A percentile compares a stretch with the other conserved stretches of the same genome.
phyloP scores from a whole-genome alignment of 345 rosid species.

The Linum usitatissimum region DNA sequence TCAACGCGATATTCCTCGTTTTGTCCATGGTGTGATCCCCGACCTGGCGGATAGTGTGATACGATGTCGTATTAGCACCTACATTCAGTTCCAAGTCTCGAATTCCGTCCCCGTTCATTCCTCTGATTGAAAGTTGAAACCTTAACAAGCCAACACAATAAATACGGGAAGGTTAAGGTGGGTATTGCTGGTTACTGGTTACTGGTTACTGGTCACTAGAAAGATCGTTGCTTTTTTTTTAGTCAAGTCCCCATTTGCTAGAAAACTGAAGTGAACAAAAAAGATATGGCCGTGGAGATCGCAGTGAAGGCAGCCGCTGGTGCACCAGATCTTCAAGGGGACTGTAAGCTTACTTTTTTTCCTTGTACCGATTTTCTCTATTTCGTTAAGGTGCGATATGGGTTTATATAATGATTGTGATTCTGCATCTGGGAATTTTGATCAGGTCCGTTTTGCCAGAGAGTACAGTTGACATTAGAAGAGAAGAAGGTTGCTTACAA shows the following conservation, averaged over 20 bases:
- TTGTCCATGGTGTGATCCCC: no score
- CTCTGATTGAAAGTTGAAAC: no score
- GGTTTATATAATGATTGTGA: neutral
- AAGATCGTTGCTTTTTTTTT: neutral
- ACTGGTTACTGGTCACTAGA: no score
- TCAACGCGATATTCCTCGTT: no score
- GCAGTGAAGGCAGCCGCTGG: slow-evolving; percentile 80
- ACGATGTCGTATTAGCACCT: no score
- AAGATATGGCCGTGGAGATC: slow-evolving; percentile 57
- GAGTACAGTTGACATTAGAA: slow-evolving; percentile 64
- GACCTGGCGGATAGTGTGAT: no score
- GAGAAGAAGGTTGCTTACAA: slow-evolving; percentile 73
- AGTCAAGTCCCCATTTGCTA: neutral
- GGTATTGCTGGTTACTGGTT: no score
- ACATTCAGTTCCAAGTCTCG: no score
- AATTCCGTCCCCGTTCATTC: no score
- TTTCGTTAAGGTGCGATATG: neutral
- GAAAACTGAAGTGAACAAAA: neutral
- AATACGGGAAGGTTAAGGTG: no score
- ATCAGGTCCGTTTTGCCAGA: slow-evolving; percentile 68
- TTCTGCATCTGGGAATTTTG: neutral
- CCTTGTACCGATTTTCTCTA: neutral
- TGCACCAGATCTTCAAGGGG: slow-evolving; percentile 60
- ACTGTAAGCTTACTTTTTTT: slow-evolving; percentile 35
- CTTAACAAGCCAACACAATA: no score